Evolutionary conservation across 2,329 filamentous ascomycete species (phyloP).

Genomic region (Colletotrichum gloeosporioides): DNA sequence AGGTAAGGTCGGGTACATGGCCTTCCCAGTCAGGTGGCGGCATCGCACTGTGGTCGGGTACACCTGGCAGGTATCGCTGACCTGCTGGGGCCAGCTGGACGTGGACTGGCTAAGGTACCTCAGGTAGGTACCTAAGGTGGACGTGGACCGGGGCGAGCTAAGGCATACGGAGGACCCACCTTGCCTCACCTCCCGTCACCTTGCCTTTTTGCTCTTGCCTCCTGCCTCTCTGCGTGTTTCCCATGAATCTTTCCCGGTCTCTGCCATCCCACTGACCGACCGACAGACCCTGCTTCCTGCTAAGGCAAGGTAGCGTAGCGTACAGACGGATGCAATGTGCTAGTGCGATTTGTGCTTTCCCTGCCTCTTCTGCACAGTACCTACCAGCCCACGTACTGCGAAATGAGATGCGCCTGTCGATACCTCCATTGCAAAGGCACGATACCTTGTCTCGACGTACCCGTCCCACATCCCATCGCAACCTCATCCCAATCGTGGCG

Average conservation of each 20-base stretch:
- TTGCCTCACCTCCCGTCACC: neutral
- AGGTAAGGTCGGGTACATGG: neutral
- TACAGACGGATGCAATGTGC: neutral
- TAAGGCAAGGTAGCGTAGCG: neutral
- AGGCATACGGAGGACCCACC: neutral
- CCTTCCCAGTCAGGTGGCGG: neutral
- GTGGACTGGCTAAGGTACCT: neutral
- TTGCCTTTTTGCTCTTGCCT: neutral
- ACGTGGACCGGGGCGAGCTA: neutral
- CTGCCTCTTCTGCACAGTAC: neutral
- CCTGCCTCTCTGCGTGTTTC: neutral
- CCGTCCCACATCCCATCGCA: neutral
- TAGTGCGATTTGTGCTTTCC: neutral
- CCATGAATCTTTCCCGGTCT: neutral
- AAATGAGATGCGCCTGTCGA: neutral
- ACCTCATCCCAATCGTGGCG: neutral
- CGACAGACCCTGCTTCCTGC: constrained; percentile 2
- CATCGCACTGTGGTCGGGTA: constrained; percentile 1
- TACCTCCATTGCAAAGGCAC: neutral
- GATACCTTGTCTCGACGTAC: neutral
- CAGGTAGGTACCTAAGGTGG: neutral
- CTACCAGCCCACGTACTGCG: neutral
- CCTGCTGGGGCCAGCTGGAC: neutral
- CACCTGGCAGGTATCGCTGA: neutral
- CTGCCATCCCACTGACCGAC: neutral